Evolutionary conservation across 1,284 basidiomycete species (phyloP).

Genomic region (Peniophora sp.): DNA sequence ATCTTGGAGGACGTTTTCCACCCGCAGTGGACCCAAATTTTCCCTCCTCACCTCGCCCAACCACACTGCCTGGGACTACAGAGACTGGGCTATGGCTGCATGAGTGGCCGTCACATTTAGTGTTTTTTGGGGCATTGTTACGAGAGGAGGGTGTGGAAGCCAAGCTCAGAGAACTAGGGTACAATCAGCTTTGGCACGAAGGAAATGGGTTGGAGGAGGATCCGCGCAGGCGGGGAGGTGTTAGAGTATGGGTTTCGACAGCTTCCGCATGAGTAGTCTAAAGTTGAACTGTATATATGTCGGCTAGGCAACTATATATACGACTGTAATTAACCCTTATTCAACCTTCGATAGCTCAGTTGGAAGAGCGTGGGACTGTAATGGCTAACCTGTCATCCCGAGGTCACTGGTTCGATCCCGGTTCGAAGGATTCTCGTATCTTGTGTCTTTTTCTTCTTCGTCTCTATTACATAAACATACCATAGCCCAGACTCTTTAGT

Average conservation of each 20-base stretch:
- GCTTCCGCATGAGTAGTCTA: too few species aligned
- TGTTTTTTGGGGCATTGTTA: constrained; percentile 74
- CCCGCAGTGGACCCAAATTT: constrained; percentile 51
- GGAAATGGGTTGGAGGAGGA: constrained; percentile 86
- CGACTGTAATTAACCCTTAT: too few species aligned
- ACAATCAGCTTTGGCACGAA: constrained; percentile 53
- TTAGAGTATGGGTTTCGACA: constrained; percentile 49
- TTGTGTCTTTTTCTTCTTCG: too few species aligned
- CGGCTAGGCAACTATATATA: not conserved
- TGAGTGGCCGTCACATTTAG: constrained; percentile 74
- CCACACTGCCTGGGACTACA: constrained; percentile 41
- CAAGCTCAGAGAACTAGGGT: constrained; percentile 50
- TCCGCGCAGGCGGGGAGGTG: constrained; percentile 63
- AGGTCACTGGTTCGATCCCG: too few species aligned
- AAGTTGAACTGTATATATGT: too few species aligned
- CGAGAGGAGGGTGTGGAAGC: constrained; percentile 34
- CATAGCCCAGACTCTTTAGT: too few species aligned
- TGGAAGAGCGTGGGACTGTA: too few species aligned
- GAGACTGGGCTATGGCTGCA: constrained; percentile 43
- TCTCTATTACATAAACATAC: too few species aligned
- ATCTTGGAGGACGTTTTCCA: constrained; percentile 65
- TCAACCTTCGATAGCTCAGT: too few species aligned
- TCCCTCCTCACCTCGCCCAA: constrained; percentile 54
- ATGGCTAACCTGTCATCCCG: too few species aligned
- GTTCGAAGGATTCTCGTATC: too few species aligned